These are phyloP conservation scores for Rhodotorula diobovata DNA, from an alignment of 768 basidiomycete genomes.

Conservation along the genomic window DNA sequence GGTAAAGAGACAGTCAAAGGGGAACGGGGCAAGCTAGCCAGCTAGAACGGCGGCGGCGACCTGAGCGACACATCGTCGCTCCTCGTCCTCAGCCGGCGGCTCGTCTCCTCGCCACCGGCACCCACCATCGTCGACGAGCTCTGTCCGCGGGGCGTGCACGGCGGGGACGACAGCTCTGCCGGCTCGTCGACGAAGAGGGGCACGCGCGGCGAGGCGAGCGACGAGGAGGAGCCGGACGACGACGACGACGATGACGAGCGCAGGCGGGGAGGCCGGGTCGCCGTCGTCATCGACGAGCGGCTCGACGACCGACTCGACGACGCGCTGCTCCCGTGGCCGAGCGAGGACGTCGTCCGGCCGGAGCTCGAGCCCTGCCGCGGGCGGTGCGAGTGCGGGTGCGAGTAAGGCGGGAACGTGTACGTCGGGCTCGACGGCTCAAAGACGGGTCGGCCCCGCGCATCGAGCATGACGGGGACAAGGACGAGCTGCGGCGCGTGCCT, in stretches of 20 bases:
- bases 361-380: no score
- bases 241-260: slow-evolving; percentile 14
- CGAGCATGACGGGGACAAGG: slow-evolving; percentile 31
- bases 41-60: background rate
- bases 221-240: background rate
- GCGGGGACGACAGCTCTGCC: background rate
- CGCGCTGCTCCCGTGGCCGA: background rate
- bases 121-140: background rate
- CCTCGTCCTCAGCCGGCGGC: background rate
- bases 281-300: background rate
- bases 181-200: slow-evolving; percentile 13
- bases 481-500: slow-evolving; percentile 24
- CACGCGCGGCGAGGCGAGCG: background rate
- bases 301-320: background rate
- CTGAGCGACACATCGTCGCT: background rate
- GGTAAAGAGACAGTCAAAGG: background rate
- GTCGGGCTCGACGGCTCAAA: slow-evolving; percentile 6
- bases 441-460: slow-evolving; percentile 13
- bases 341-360: no score
- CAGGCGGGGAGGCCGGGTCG: no score
- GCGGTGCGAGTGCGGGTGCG: background rate
- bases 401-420: background rate
- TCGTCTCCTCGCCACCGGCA: background rate
- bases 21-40: background rate
- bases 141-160: background rate